Evolutionary conservation across 805 yeast genomes (phyloP), one percentile per base, ranked within the genome.

Genomic region (Ogataea paraovalis): DNA sequence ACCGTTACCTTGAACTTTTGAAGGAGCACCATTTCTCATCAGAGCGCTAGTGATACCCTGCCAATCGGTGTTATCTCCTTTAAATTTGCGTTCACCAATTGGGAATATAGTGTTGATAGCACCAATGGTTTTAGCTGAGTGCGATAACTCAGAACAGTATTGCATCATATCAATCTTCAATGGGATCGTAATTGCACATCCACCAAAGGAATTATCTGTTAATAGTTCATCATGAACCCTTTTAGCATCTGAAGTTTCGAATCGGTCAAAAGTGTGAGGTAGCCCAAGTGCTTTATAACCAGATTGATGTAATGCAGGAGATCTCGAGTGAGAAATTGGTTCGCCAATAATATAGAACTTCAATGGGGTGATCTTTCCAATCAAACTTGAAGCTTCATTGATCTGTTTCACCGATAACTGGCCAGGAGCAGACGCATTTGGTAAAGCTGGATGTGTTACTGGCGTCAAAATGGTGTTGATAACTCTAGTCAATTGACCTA

Each of bases 11-110:
- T 52, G 56, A 14, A 55, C 47, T 27, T 60, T 58, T 37, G 68
- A 67, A 37, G 83, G 79, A 38, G 81, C 82, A 36, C 96, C 96
- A 48, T 75, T 73, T 50, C 75, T 67, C 18, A 69, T 62, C 56
- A 90, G 80, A 2, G 96, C 79, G 51, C 83, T 78, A 41, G 72
- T 73, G 55, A 94, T 87, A 10, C 99, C 99, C 42, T 81, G 69
- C 96, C 96, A 94, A 65, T 94, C 99, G 39, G 99, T 94, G 70
- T 94, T 94, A 58, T 87, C 92, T 54, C 97, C 99, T 43, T 66
- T 66, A 48, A 83, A 78, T 42, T 66, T 64, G 23, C 70, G 71
- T 45, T 72, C 68, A 6, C 75, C 82, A 12, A 71, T 69, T 32
- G 85, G 86, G 34, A 76, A 74, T 43, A 94, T 77, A 0, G 99